Percentiles rank a stretch among this genome's conserved stretches.
These are phyloP conservation scores for Malus asiatica DNA, from an alignment of 306 rosid genomes.

Conservation along the genomic window DNA sequence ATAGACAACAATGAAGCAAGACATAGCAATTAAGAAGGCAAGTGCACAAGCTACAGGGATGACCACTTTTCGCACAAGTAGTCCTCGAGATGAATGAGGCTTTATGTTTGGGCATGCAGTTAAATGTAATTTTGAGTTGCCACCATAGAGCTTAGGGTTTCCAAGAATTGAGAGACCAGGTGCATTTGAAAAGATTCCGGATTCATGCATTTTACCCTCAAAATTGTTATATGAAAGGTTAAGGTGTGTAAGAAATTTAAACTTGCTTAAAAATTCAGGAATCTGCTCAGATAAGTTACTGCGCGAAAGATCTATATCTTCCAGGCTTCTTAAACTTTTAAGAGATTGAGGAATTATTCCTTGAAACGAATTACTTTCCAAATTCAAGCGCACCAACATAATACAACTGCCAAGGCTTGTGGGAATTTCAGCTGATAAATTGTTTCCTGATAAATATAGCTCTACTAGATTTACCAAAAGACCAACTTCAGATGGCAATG, in stretches of 20 bases:
- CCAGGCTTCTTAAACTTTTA: not conserved
- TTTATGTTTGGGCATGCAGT: slow-evolving; percentile 7
- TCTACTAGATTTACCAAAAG: not conserved
- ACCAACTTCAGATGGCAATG: not conserved
- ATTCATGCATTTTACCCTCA: not conserved
- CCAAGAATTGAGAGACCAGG: slow-evolving; percentile 6
- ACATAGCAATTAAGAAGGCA: not conserved
- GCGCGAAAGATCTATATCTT: not conserved
- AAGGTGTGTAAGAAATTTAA: not conserved
- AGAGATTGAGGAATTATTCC: not conserved
- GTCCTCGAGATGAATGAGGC: not conserved
- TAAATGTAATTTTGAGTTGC: slow-evolving; percentile 14
- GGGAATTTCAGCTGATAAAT: not conserved
- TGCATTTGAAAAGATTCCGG: slow-evolving; percentile 20
- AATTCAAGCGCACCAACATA: not conserved
- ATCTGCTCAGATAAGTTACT: slow-evolving; percentile 22
- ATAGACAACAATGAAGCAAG: not conserved
- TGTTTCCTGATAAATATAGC: slow-evolving; percentile 9
- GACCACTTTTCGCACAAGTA: not conserved
- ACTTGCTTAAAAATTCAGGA: slow-evolving; percentile 16
- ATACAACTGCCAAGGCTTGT: not conserved
- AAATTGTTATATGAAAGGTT: slow-evolving; percentile 5
- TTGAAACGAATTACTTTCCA: not conserved
- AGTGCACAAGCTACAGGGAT: not conserved
- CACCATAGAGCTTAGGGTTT: slow-evolving; percentile 23